Conservation (phyloP, 192 early-diverging fungal genomes). For the Rhizoclosmatium sp. region DNA sequence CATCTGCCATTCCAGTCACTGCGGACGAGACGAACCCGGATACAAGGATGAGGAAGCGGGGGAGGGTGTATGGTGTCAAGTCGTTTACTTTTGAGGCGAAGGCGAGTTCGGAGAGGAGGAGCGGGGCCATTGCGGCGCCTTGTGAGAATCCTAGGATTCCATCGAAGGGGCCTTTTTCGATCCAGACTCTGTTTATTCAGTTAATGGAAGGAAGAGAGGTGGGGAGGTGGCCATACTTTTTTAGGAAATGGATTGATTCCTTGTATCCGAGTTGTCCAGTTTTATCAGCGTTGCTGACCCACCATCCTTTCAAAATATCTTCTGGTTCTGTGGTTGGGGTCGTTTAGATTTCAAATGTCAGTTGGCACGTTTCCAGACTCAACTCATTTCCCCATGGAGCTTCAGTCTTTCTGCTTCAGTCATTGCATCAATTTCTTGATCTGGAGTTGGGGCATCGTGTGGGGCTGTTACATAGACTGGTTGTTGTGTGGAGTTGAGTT, state of each 20-base stretch:
- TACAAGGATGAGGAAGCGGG: conserved; percentile 46
- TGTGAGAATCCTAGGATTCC: conserved; percentile 60
- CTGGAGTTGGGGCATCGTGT: conserved; percentile 6
- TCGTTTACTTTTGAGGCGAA: conserved; percentile 12
- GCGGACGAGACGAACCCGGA: conserved; percentile 44
- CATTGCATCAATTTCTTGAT: conserved; percentile 18
- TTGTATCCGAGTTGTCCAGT: conserved; percentile 41
- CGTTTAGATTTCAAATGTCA: background rate
- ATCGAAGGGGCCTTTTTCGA: conserved; percentile 48
- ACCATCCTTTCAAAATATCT: conserved; percentile 43
- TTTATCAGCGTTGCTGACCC: conserved; percentile 34
- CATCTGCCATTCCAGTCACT: conserved; percentile 26
- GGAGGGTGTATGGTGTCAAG: background rate
- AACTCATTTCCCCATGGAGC: conserved; percentile 4
- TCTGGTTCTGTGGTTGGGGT: conserved; percentile 17
- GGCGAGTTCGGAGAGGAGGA: conserved; percentile 36
- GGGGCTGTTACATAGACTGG: conserved; percentile 42
- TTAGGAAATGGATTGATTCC: conserved; percentile 38
- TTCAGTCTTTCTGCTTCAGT: conserved; percentile 1
- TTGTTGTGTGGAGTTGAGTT: background rate
- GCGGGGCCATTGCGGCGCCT: conserved; percentile 54
- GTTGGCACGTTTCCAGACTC: background rate
- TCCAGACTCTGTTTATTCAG: conserved; percentile 38
- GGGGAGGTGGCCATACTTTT: conserved; percentile 23
- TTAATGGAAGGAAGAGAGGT: background rate